These are phyloP conservation scores for Sarocladium kiliense DNA, from an alignment of 2,329 filamentous ascomycete species.

Conservation along the genomic window DNA sequence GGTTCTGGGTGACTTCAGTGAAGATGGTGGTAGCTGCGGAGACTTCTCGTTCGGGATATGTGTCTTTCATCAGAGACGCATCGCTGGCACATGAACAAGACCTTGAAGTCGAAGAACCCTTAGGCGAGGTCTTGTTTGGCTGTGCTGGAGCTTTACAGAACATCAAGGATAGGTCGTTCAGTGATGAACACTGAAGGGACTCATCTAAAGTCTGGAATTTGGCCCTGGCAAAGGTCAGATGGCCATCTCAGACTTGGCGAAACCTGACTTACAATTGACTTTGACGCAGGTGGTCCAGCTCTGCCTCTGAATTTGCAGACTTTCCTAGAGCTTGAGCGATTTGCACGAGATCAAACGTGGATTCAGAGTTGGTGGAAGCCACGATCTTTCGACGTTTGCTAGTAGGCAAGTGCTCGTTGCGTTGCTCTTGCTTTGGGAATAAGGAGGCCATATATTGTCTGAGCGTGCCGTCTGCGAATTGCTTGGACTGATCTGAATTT, in stretches of 20 bases:
- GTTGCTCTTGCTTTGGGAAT: neutral
- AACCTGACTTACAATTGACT: neutral
- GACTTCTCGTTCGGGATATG: neutral
- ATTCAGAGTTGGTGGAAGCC: neutral
- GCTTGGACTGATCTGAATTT: neutral
- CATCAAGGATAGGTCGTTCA: conserved; percentile 13
- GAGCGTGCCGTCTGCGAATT: neutral
- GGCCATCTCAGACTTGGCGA: neutral
- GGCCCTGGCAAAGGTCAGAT: neutral
- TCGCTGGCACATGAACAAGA: neutral
- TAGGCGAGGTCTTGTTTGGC: neutral
- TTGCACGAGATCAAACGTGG: neutral
- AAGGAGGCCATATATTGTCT: neutral
- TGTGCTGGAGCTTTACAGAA: conserved; percentile 32
- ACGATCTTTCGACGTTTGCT: neutral
- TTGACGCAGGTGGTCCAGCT: neutral
- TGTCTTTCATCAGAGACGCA: neutral
- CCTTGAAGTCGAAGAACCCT: neutral
- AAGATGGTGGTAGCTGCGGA: conserved; percentile 28
- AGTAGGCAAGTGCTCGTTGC: neutral
- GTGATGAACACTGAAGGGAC: neutral
- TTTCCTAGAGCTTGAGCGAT: neutral
- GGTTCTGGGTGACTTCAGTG: conserved; percentile 36
- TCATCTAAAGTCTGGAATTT: neutral
- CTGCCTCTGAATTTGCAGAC: neutral